Percentiles rank a stretch among this genome's conserved stretches.
These are phyloP conservation scores for Candida mesenterica DNA, from an alignment of 1,139 yeast genomes.

Conservation along the genomic window DNA sequence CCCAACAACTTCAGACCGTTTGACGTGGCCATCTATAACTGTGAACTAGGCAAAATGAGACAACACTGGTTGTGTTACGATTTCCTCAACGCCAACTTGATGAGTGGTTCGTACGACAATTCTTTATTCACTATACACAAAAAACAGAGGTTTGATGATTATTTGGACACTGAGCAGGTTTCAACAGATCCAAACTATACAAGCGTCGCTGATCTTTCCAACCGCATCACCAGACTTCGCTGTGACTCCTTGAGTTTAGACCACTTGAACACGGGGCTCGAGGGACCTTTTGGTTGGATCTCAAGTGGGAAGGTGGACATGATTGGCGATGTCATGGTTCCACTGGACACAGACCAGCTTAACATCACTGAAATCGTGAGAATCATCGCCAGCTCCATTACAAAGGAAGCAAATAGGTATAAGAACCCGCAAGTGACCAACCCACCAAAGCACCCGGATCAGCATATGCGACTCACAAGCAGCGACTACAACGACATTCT, in stretches of 20 bases:
- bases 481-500: constrained; percentile 34
- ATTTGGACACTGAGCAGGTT: constrained; percentile 15
- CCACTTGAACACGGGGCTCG: constrained; percentile 83
- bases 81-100: constrained; percentile 74
- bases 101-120: constrained; percentile 91
- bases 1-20: constrained; percentile 82
- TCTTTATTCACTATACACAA: constrained; percentile 89
- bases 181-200: constrained; percentile 12
- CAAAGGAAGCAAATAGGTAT: constrained; percentile 40
- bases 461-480: constrained; percentile 27
- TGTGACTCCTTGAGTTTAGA: constrained; percentile 84
- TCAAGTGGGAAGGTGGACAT: constrained; percentile 88
- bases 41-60: constrained; percentile 75
- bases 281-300: constrained; percentile 98
- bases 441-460: constrained; percentile 21
- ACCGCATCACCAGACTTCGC: constrained; percentile 71
- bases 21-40: constrained; percentile 79
- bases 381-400: constrained; percentile 39
- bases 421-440: constrained; percentile 35
- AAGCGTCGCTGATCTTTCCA: constrained; percentile 33
- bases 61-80: constrained; percentile 94
- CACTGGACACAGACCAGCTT: constrained; percentile 53
- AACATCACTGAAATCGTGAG: constrained; percentile 41
- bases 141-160: constrained; percentile 56
- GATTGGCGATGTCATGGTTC: constrained; percentile 85